Evolutionary conservation across 2,329 filamentous ascomycete species (phyloP).

Genomic region (Trichoderma atroviride): DNA sequence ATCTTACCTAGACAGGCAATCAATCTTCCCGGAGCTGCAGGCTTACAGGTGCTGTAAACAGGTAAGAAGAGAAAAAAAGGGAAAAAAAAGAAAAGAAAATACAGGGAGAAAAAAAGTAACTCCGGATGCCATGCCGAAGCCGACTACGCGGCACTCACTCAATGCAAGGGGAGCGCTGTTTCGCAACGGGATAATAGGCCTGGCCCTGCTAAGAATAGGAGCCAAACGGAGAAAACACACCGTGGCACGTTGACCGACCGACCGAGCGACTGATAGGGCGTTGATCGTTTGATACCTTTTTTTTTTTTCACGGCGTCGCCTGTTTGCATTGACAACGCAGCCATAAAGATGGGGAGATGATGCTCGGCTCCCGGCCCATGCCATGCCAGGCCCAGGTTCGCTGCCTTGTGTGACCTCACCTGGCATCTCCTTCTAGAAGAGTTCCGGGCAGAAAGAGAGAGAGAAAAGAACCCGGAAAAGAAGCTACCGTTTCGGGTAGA

Average conservation of each 20-base stretch:
- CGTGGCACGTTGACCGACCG: slow-evolving; percentile 1
- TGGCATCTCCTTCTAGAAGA: slow-evolving; percentile 16
- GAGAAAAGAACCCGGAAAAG: not conserved
- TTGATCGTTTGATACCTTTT: not conserved
- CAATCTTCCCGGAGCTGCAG: not conserved
- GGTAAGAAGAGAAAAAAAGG: no score
- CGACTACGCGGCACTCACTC: not conserved
- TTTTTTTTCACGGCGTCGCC: not conserved
- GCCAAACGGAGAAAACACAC: not conserved
- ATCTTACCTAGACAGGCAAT: not conserved
- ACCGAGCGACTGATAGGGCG: not conserved
- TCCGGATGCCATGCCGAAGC: not conserved
- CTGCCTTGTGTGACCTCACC: not conserved
- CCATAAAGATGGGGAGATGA: not conserved
- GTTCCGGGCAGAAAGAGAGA: not conserved
- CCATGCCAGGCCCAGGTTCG: not conserved
- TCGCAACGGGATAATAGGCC: not conserved
- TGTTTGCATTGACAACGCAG: slow-evolving; percentile 1
- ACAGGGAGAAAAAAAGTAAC: not conserved
- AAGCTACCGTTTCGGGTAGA: slow-evolving; percentile 25
- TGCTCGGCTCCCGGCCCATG: not conserved
- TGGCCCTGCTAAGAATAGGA: not conserved
- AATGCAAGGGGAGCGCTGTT: not conserved
- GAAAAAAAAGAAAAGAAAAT: not conserved
- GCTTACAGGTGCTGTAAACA: not conserved